A percentile compares a stretch with the other conserved stretches of the same genome.
Conservation (phyloP, 148 eudicot genomes). For the Rhododendron vialii region DNA sequence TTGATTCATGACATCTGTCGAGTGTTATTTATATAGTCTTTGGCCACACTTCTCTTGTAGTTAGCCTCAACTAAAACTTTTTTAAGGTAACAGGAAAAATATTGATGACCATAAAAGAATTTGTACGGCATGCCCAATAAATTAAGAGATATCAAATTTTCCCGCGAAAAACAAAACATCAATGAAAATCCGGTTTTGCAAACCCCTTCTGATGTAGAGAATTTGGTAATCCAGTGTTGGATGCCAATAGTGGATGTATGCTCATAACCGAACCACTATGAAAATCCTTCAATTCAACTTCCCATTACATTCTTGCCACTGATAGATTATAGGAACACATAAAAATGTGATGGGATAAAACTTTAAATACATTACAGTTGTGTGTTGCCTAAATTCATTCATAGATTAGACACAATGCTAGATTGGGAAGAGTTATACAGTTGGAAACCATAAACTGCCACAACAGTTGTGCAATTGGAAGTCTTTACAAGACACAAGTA, state of each 20-base stretch:
- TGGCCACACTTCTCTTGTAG: not conserved
- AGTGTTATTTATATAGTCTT: not conserved
- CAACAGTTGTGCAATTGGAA: not conserved
- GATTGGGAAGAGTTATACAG: not conserved
- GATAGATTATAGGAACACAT: not conserved
- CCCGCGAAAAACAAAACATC: not conserved
- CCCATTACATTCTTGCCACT: not conserved
- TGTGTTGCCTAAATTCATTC: not conserved
- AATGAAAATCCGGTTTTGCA: not conserved
- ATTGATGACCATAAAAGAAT: not conserved
- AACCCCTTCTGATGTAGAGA: not conserved
- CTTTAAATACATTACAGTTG: not conserved
- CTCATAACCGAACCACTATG: not conserved
- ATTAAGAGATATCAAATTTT: not conserved
- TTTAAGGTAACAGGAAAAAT: not conserved
- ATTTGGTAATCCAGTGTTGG: not conserved
- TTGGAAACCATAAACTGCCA: not conserved
- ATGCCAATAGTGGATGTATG: not conserved
- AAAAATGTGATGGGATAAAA: not conserved
- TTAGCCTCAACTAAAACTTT: not conserved
- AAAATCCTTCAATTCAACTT: not conserved
- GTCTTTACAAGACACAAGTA: not conserved
- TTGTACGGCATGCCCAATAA: not conserved
- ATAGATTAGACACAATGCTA: not conserved
- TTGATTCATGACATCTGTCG: not conserved